Percentiles rank a stretch among this genome's conserved stretches.
These are phyloP conservation scores for Tricholoma sp. DNA, from an alignment of 768 basidiomycete genomes.

Conservation along the genomic window DNA sequence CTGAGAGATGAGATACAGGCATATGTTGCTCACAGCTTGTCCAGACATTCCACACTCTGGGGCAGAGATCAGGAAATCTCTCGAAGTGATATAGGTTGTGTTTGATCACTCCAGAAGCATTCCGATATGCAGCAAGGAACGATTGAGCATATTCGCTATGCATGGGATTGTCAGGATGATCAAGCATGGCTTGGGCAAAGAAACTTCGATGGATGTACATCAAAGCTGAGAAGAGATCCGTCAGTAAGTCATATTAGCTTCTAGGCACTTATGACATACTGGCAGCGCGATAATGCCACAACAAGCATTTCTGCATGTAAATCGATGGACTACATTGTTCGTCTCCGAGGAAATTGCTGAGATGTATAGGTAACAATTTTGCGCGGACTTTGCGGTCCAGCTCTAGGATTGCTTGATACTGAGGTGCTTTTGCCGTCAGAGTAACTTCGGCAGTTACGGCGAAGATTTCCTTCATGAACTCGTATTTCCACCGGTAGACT, in stretches of 20 bases:
- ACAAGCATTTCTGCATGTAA: slow-evolving; percentile 48
- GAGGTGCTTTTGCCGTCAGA: slow-evolving; percentile 52
- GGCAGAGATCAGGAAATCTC: slow-evolving; percentile 54
- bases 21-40: slow-evolving; percentile 53
- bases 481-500: slow-evolving; percentile 59
- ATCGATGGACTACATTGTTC: slow-evolving; percentile 46
- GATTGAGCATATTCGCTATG: slow-evolving; percentile 69
- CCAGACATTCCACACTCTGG: slow-evolving; percentile 63
- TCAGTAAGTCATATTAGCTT: neutral
- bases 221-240: slow-evolving; percentile 31
- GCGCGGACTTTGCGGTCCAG: slow-evolving; percentile 65
- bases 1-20: neutral
- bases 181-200: slow-evolving; percentile 66
- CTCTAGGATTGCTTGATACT: slow-evolving; percentile 60
- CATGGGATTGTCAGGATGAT: slow-evolving; percentile 64
- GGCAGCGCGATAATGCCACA: slow-evolving; percentile 49
- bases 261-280: slow-evolving; percentile 30
- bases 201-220: slow-evolving; percentile 65
- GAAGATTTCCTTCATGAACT: slow-evolving; percentile 50
- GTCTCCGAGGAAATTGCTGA: slow-evolving; percentile 41
- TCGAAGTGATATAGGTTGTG: slow-evolving; percentile 46
- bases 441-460: slow-evolving; percentile 50
- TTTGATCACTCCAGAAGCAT: slow-evolving; percentile 65
- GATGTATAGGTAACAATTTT: slow-evolving; percentile 50
- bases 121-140: slow-evolving; percentile 66